Base-by-base conservation (phyloP, 371 early-diverging fungal species). In the Globomyces sp. region DNA sequence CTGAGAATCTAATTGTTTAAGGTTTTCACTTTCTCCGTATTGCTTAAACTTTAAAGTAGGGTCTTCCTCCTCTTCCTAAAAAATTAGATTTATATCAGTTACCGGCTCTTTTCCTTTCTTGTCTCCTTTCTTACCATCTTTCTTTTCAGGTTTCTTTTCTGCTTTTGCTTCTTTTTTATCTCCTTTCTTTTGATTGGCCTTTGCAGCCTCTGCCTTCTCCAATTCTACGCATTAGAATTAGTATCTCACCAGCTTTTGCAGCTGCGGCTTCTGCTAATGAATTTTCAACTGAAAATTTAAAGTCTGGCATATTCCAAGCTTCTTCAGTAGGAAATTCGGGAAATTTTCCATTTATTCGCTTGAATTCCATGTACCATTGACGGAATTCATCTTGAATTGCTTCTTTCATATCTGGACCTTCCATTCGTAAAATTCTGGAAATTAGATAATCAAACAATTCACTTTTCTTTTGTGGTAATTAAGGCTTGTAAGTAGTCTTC, bases 341-440 rank as follows among this genome's bases (percentile, higher is more conserved):
- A 51, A 85, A 81, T 53, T 80, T 81, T 46, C 77, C 74, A 66
- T 76, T 68, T 42, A 72, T 63, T 37, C 77, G 70, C 60, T 80
- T 81, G 72, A 71, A 77, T 57, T 83, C 82, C 82, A 83, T 82
- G 71, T 85, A 85, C 85, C 85, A 85, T 53, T 82, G 81, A 9
- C 85, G 73, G 64, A 85, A 85, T 51, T 61, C 71, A 66, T 85
- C 85, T 61, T 85, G 85, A 58, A 81, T 78, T 47, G 73, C 65
- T 58, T 85, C 85, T 42, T 77, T 75, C 77, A 85, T 85, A 60
- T 85, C 85, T 1, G 84, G 80, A 1, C 85, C 85, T 62, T 85
- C 85, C n/a, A 83, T 78, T 66, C 80, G 79, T n/a, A 67, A 51
- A 34, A 85, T 80, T 83, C 84, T 85, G 76, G 24, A 24, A 24